Conservation (phyloP, 495 filamentous ascomycete species). For the Aspergillus asperescens region DNA sequence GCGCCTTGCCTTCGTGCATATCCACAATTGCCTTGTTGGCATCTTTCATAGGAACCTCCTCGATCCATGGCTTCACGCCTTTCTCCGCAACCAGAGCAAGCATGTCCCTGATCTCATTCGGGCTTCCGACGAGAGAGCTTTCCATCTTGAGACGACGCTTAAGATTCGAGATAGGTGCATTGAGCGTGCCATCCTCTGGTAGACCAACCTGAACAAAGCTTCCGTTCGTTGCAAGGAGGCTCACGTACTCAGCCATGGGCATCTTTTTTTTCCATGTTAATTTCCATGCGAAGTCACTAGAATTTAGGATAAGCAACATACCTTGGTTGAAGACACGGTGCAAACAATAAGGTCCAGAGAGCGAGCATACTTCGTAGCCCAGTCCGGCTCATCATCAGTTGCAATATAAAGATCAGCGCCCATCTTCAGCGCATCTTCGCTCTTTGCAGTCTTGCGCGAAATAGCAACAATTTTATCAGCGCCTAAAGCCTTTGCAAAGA, state of each 20-base stretch:
- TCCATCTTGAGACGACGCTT: constrained; percentile 60
- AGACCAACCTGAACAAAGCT: constrained; percentile 78
- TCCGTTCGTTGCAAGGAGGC: constrained; percentile 61
- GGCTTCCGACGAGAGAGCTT: constrained; percentile 68
- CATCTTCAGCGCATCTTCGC: constrained; percentile 61
- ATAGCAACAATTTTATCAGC: constrained; percentile 76
- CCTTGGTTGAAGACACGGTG: constrained; percentile 67
- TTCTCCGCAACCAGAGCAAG: constrained; percentile 68
- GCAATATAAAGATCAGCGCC: constrained; percentile 69
- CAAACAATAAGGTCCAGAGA: constrained; percentile 75
- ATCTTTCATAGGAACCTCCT: constrained; percentile 66
- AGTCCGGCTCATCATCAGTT: constrained; percentile 71
- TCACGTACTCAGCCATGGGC: constrained; percentile 66
- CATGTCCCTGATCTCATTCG: constrained; percentile 76
- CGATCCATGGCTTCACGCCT: constrained; percentile 65
- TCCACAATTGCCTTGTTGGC: constrained; percentile 68
- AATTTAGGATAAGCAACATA: constrained; percentile 9
- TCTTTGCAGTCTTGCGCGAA: constrained; percentile 62
- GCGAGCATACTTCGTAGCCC: constrained; percentile 59
- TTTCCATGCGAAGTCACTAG: background rate
- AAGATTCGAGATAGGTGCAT: constrained; percentile 57
- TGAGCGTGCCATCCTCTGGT: constrained; percentile 61
- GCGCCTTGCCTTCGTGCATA: constrained; percentile 62
- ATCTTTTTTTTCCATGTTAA: constrained; percentile 40
- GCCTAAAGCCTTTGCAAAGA: constrained; percentile 62